Conservation (phyloP, 495 filamentous ascomycete genomes). For the Tuber umbilicatum region DNA sequence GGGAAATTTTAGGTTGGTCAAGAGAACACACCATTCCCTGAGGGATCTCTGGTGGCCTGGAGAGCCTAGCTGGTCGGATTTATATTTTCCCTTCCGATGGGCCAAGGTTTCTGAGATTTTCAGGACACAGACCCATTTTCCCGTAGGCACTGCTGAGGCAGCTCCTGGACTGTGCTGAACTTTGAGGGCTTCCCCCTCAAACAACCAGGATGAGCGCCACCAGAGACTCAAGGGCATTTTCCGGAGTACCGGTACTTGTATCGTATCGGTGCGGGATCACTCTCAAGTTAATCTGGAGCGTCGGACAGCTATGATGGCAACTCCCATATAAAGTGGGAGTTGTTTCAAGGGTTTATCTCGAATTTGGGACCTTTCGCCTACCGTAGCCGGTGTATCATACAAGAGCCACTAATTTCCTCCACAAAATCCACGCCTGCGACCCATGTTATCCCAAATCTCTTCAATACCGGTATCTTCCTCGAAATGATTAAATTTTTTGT, state of each 20-base stretch:
- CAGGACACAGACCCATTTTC: not conserved
- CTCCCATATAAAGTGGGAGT: not conserved
- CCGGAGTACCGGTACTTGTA: no score
- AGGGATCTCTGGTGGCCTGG: not conserved
- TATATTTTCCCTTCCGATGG: not conserved
- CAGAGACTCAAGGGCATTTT: not conserved
- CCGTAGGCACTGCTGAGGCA: no score
- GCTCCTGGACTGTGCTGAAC: not conserved
- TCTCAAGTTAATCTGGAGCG: not conserved
- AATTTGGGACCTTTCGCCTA: not conserved
- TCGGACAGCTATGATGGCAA: no score
- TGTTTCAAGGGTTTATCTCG: not conserved
- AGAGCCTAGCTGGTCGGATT: not conserved
- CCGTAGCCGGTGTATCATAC: not conserved
- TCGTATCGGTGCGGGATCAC: no score
- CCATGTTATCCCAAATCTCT: not conserved
- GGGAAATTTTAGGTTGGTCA: not conserved
- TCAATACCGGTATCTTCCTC: not conserved
- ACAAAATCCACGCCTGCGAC: not conserved
- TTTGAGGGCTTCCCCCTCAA: not conserved
- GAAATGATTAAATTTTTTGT: not conserved
- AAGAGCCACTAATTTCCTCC: not conserved
- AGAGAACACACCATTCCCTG: not conserved
- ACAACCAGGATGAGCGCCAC: not conserved
- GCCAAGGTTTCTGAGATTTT: not conserved